Evolutionary conservation across 2,329 filamentous ascomycete species (phyloP).

Genomic region (Pseudocercospora macadamiae): DNA sequence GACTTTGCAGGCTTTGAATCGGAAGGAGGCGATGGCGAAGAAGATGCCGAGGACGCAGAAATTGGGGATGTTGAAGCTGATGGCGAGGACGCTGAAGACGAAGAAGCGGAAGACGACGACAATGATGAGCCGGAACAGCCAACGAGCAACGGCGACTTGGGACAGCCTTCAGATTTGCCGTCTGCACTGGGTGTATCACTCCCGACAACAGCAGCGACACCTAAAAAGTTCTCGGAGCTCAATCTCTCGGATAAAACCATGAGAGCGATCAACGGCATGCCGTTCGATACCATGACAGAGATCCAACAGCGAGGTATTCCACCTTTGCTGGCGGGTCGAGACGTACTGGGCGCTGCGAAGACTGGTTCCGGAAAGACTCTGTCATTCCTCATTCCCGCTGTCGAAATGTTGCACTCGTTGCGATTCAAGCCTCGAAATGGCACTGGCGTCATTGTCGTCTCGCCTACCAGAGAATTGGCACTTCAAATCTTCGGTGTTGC

Average conservation of each 20-base stretch:
- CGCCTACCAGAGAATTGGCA: constrained; percentile 89
- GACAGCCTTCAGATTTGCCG: constrained; percentile 54
- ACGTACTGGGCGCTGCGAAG: constrained; percentile 94
- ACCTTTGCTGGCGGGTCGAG: constrained; percentile 82
- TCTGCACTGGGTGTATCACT: constrained; percentile 59
- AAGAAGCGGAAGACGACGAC: constrained; percentile 35
- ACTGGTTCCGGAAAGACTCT: constrained; percentile 95
- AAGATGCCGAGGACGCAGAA: constrained; percentile 29
- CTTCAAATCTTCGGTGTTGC: constrained; percentile 97
- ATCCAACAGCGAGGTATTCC: constrained; percentile 89
- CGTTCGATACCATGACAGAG: constrained; percentile 92
- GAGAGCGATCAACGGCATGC: constrained; percentile 87
- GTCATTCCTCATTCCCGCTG: constrained; percentile 88
- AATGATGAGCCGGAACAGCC: constrained; percentile 31
- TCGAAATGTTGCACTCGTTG: constrained; percentile 89
- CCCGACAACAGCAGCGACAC: constrained; percentile 63
- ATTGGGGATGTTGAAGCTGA: constrained; percentile 38
- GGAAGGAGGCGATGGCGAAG: constrained; percentile 37
- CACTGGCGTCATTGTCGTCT: constrained; percentile 88
- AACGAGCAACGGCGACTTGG: constrained; percentile 36
- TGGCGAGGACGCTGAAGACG: constrained; percentile 37
- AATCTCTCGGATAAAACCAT: constrained; percentile 86
- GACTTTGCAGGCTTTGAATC: constrained; percentile 43
- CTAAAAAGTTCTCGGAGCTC: constrained; percentile 76
- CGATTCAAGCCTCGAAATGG: constrained; percentile 93